phyloP scores from a whole-genome alignment of 2,329 filamentous ascomycete species.

The Trichoderma citrinoviride region DNA sequence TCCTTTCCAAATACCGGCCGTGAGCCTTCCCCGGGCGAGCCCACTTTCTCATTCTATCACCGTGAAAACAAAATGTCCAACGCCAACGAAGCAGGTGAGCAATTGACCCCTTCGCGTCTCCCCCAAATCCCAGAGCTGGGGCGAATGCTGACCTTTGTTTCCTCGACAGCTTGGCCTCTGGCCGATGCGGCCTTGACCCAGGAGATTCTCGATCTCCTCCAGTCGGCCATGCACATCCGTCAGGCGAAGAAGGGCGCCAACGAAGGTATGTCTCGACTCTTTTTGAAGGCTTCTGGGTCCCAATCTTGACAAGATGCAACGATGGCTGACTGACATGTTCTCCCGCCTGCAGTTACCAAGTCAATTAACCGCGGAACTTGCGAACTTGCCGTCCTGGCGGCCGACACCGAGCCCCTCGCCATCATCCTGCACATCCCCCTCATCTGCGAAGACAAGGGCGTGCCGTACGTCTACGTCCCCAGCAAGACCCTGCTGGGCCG shows the following conservation, averaged over 20 bases:
- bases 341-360: conserved; percentile 59
- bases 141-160: conserved; percentile 26
- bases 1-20: conserved; percentile 41
- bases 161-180: conserved; percentile 60
- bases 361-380: conserved; percentile 86
- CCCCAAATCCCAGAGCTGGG: background rate
- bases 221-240: conserved; percentile 63
- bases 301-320: background rate
- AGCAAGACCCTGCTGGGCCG: conserved; percentile 82
- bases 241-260: conserved; percentile 90
- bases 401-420: conserved; percentile 81
- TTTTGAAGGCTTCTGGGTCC: background rate
- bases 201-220: conserved; percentile 78
- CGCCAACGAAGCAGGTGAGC: conserved; percentile 20
- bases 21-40: conserved; percentile 51
- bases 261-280: conserved; percentile 49
- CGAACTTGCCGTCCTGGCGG: conserved; percentile 85
- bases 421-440: conserved; percentile 89
- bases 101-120: too few species aligned
- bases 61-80: conserved; percentile 10
- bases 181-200: conserved; percentile 72
- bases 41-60: conserved; percentile 26
- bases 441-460: conserved; percentile 76
- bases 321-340: conserved; percentile 14
- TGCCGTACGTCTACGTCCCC: conserved; percentile 65